Evolutionary conservation across 129 eudicot genomes (phyloP), one percentile per base, ranked within the genome.

Genomic region (Pittosporum tobira): DNA sequence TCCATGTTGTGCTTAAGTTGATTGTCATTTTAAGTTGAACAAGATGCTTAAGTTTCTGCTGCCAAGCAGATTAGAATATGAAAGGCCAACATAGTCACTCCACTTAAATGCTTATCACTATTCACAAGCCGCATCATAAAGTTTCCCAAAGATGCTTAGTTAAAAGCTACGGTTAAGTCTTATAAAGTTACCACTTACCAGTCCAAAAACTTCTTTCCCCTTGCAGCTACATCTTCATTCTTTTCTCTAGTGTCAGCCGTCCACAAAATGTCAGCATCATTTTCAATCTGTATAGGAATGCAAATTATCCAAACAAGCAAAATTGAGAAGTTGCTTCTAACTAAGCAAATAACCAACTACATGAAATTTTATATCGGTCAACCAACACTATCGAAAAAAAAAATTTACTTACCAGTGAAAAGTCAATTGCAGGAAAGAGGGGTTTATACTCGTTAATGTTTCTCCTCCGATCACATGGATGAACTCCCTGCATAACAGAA

Each of bases 381-480:
- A 28, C 12, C 14, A 44, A 28, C 12, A 8, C 25, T 29, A 5
- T 8, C 12, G 8, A 4, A 20, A 49, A 1, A 52, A 22, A 57
- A n/a, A 63, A 30, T 31, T 13, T 53, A 84, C 94, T 82, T 80
- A 57, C 95, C 88, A 79, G 60, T 30, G 98, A 91, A 77, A 90
- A 91, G 72, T 91, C 98, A 70, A 91, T 81, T 57, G 95, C 95
- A 57, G 98, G 98, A 52, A 91, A 91, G 65, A 86, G 69, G 31
- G 76, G 64, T 64, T 80, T 78, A 57, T 86, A 85, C 67, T 90
- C 94, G 28, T 61, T 75, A 42, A 84, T 62, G 75, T 76, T 86
- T 80, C 98, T 86, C 72, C 98, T 86, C 78, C 81, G 81, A 56
- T 91, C 94, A 30, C 95, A 91, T 63, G 94, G 89, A 66, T 91